These are phyloP conservation scores for Suillus brevipes DNA, from an alignment of 768 basidiomycete genomes.

Conservation along the genomic window DNA sequence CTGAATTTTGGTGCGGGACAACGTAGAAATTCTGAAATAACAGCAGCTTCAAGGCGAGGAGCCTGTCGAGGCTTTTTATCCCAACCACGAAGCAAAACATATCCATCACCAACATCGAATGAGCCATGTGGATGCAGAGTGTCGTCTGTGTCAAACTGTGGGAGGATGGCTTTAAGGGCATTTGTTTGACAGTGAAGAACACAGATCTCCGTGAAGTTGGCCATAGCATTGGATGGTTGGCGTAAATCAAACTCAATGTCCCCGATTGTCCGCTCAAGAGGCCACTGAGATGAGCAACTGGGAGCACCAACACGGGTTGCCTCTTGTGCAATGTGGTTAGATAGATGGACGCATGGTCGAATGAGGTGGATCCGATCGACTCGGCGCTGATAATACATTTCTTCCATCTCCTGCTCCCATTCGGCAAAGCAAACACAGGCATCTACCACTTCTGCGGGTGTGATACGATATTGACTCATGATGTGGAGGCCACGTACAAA, in stretches of 20 bases:
- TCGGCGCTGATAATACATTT: conserved; percentile 24
- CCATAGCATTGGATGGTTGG: conserved; percentile 25
- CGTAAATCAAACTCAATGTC: background rate
- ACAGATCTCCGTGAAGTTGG: conserved; percentile 21
- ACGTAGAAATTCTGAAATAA: background rate
- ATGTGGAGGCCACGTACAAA: too few species aligned
- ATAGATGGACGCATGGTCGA: conserved; percentile 20
- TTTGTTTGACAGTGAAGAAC: conserved; percentile 24
- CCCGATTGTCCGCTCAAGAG: background rate
- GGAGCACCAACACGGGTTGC: background rate
- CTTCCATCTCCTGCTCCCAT: conserved; percentile 31
- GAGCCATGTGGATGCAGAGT: background rate
- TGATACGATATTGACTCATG: too few species aligned
- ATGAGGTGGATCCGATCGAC: conserved; percentile 29
- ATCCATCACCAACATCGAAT: background rate
- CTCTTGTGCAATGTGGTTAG: background rate
- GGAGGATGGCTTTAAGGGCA: conserved; percentile 17
- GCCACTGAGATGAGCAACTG: background rate
- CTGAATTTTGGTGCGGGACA: background rate
- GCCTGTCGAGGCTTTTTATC: background rate
- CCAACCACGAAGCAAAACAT: background rate
- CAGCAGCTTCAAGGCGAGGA: background rate
- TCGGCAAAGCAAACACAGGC: conserved; percentile 9
- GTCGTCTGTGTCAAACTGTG: conserved; percentile 9
- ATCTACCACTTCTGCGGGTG: background rate